Evolutionary conservation across 106 monocot genomes (phyloP).

Genomic region (Chionographis japonica): DNA sequence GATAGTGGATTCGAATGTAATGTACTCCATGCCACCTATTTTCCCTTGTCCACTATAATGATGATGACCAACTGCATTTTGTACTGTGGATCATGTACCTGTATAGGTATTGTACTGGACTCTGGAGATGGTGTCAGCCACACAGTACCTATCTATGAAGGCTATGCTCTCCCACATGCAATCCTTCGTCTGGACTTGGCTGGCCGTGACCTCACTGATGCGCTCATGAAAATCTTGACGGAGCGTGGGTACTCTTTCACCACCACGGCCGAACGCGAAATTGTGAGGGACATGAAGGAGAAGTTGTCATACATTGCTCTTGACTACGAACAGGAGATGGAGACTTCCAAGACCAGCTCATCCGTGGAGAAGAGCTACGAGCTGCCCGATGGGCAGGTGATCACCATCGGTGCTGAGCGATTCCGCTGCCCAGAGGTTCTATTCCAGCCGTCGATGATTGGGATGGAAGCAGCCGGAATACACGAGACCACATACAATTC

Average conservation of each 20-base stretch:
- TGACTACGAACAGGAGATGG: slow-evolving; percentile 24
- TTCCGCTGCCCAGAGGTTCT: slow-evolving; percentile 30
- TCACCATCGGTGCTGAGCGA: slow-evolving; percentile 29
- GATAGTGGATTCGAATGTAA: no score
- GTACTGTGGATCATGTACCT: no score
- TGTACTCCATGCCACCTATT: no score
- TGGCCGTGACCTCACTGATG: slow-evolving; percentile 24
- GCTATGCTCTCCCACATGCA: slow-evolving; percentile 26
- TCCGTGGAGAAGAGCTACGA: slow-evolving; percentile 28
- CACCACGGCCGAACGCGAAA: slow-evolving; percentile 29
- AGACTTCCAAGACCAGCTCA: slow-evolving; percentile 18
- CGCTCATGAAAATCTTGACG: slow-evolving; percentile 23
- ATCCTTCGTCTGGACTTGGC: slow-evolving; percentile 25
- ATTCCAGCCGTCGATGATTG: slow-evolving; percentile 31
- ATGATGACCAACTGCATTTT: no score
- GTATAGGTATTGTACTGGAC: slow-evolving; percentile 23
- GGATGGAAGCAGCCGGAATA: slow-evolving; percentile 32
- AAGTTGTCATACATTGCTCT: slow-evolving; percentile 26
- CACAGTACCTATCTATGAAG: slow-evolving; percentile 29
- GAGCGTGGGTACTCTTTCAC: slow-evolving; percentile 30
- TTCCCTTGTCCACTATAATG: no score
- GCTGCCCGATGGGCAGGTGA: slow-evolving; percentile 27
- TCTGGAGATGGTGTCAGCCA: slow-evolving; percentile 33
- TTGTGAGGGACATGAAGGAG: slow-evolving; percentile 30
- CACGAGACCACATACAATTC: slow-evolving; percentile 34